phyloP scores from a whole-genome alignment of 1,139 yeast species.

The Pichiaceae sp. region DNA sequence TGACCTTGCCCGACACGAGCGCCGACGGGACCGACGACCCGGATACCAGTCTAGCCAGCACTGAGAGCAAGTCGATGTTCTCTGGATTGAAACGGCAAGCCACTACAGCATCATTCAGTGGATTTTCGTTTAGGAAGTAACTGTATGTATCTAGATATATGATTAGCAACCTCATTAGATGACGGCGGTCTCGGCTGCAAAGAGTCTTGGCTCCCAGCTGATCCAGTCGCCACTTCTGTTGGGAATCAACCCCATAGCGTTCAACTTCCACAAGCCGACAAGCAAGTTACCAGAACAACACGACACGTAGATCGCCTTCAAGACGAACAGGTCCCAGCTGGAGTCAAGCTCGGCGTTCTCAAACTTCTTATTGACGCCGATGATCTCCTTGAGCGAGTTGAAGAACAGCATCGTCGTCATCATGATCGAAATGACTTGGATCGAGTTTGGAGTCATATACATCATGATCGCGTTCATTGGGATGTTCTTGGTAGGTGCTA shows the following conservation, averaged over 20 bases:
- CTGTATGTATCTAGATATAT: neutral
- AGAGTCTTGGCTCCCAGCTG: conserved; percentile 63
- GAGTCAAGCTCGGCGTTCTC: conserved; percentile 14
- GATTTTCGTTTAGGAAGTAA: conserved; percentile 9
- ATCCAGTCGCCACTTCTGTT: conserved; percentile 86
- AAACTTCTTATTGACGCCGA: conserved; percentile 41
- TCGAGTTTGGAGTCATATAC: conserved; percentile 86
- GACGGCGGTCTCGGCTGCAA: conserved; percentile 18
- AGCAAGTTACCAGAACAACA: conserved; percentile 60
- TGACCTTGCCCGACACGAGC: conserved; percentile 1
- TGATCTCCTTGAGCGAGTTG: conserved; percentile 68
- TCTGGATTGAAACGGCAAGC: conserved; percentile 18
- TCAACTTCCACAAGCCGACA: conserved; percentile 79
- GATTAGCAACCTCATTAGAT: conserved; percentile 8
- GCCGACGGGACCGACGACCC: conserved; percentile 4
- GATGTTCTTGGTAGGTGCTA: conserved; percentile 73
- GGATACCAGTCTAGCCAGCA: neutral
- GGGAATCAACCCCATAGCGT: conserved; percentile 87
- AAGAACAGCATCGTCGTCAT: conserved; percentile 82
- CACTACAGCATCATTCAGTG: conserved; percentile 5
- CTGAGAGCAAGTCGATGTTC: conserved; percentile 1
- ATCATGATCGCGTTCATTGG: conserved; percentile 90
- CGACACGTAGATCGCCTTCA: conserved; percentile 28
- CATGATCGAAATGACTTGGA: conserved; percentile 85
- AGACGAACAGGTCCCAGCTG: conserved; percentile 13